Evolutionary conservation across 2,329 filamentous ascomycete species (phyloP), one percentile per base, ranked within the genome.

Genomic region (Cladophialophora immunda): DNA sequence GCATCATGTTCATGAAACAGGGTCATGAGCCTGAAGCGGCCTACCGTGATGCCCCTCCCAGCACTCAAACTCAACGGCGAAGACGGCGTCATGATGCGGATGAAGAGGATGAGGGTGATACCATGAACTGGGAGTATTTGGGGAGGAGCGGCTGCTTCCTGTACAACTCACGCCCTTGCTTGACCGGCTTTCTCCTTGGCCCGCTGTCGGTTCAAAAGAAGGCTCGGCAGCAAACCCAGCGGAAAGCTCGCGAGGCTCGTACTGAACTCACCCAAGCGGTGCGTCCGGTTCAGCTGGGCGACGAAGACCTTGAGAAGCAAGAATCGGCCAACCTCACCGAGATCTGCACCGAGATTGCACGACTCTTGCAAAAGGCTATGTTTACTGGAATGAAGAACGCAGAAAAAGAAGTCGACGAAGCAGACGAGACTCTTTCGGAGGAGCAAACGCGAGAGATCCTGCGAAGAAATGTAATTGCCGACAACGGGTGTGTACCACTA

Each of bases 121-220:
- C 89, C 73, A 85, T 94, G 76, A 92, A 96, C 75, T 99, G 95
- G 95, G 87, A 89, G 47, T 87, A 93, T 73, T 84, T 98, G 3
- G 95, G 95, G 2, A 87, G 87, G 13, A 87, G 88, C 66, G 93
- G 92, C 0, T 93, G 91, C 73, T 83, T 94, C 63, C 91, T 90
- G 0, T 82, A 87, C 73, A 91, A 92, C 67, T 82, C 85, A 27
- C 88, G 94, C 11, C 94, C 94, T 0, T 87, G 91, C 0, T 84
- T 95, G 2, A 88, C 92, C 0, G 90, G 92, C 1, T 97, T 97
- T 74, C 85, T 99, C 6, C 87, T 97, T 0, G 94, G 95, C 0
- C 94, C 94, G 0, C 81, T 98, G 1, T 96, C 93, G 0, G 87
- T 97, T 0, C 92, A 97, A 77, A 97, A 96, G 78, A 93, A 92